Conservation (phyloP, 768 basidiomycete species). For the Tylopilus cervinicoccineus region DNA sequence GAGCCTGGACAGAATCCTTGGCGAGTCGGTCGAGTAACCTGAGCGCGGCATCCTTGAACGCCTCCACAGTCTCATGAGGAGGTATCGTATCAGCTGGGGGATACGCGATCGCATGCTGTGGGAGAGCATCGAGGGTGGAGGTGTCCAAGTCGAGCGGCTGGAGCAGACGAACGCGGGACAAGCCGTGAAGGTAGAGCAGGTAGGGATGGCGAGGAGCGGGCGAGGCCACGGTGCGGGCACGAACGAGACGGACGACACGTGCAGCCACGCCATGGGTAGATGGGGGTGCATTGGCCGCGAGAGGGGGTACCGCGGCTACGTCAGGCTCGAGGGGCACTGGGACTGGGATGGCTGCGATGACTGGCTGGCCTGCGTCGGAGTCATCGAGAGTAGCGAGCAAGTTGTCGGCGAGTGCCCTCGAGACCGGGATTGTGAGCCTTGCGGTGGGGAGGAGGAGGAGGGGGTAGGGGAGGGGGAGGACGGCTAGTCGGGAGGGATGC, state of each 20-base stretch:
- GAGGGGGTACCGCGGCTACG: not conserved
- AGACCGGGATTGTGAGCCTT: conserved; percentile 63
- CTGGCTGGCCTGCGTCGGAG: conserved; percentile 57
- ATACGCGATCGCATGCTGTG: conserved; percentile 45
- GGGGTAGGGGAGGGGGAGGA: conserved; percentile 69
- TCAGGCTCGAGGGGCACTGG: conserved; percentile 25
- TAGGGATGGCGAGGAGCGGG: conserved; percentile 50
- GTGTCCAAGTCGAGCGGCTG: conserved; percentile 32
- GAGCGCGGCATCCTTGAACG: conserved; percentile 67
- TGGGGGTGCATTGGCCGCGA: conserved; percentile 18
- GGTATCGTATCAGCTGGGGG: conserved; percentile 41
- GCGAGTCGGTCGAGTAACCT: conserved; percentile 63
- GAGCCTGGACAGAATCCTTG: conserved; percentile 37
- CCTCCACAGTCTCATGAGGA: conserved; percentile 50
- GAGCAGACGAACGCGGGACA: conserved; percentile 59
- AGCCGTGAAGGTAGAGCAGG: conserved; percentile 67
- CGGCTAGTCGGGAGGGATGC: conserved; percentile 46
- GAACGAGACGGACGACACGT: conserved; percentile 64
- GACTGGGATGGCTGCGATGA: conserved; percentile 65
- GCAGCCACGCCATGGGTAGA: conserved; percentile 68
- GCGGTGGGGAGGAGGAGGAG: conserved; percentile 73
- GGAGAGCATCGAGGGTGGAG: conserved; percentile 30
- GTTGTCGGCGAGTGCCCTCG: conserved; percentile 56
- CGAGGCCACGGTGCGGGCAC: conserved; percentile 44
- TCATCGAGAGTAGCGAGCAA: conserved; percentile 66